Percentiles rank a stretch among this genome's conserved stretches.
phyloP scores from a whole-genome alignment of 257 asterid genomes.

The Nicotiana attenuata region DNA sequence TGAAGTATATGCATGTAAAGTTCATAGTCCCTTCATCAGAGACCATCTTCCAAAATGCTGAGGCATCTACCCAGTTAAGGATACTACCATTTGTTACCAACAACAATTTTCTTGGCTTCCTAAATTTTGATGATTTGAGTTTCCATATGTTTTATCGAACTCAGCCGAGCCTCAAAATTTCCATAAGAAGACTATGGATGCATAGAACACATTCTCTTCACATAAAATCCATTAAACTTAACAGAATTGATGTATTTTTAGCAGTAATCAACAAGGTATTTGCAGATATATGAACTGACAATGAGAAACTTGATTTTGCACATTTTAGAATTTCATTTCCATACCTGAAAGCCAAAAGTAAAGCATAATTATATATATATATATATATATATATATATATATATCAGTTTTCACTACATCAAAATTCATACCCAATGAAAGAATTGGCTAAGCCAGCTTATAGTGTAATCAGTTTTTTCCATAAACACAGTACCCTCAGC shows the following conservation, averaged over 20 bases:
- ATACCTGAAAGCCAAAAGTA: slow-evolving; percentile 4
- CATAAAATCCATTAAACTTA: not conserved
- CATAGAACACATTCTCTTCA: not conserved
- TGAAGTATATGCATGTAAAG: not conserved
- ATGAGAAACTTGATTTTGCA: not conserved
- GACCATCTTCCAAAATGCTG: not conserved
- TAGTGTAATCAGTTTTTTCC: not conserved
- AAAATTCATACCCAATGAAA: not conserved
- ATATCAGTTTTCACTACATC: not conserved
- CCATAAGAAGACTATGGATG: not conserved
- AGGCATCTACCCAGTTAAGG: not conserved
- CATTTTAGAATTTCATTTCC: not conserved
- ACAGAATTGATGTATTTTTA: not conserved
- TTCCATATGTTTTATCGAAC: not conserved
- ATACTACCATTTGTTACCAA: not conserved
- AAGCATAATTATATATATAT: not conserved
- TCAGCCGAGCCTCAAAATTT: not conserved
- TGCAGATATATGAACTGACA: not conserved
- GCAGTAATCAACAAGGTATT: not conserved
- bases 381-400: too few relatives aligned
- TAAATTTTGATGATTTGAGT: not conserved
- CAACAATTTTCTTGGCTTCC: not conserved
- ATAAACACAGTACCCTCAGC: not conserved
- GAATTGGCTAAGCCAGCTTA: slow-evolving; percentile 3
- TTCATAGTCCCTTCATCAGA: not conserved